Base-by-base conservation (phyloP, 495 filamentous ascomycete species). In the Penicillium dipodomyicola region DNA sequence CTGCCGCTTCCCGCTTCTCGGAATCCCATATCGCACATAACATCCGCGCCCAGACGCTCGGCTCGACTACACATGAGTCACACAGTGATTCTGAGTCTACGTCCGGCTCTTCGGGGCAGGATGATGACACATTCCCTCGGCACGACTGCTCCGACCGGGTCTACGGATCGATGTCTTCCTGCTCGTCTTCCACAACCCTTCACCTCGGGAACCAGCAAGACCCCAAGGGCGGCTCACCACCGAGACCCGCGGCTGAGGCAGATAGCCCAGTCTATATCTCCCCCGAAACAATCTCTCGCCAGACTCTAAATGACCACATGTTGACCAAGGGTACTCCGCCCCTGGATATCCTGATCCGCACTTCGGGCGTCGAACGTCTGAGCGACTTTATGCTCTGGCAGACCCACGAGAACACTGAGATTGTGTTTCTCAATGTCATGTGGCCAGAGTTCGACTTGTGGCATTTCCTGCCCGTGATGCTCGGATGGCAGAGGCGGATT, bases 341-440 rank as follows among this genome's bases (percentile, higher is more conserved):
- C 2, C 76, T 97, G 20, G 94, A 98, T 61, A 77, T 98, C 0
- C 82, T 97, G 25, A 79, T 98, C 19, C 82, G 94, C 25, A 98
- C 94, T 0, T 95, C 90, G 49, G 94, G 91, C 27, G 94, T 98
- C 11, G 87, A 92, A 65, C 81, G 94, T 20, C 72, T 98, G 55
- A 96, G 90, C 63, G 94, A 98, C 65, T 98, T 97, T 65, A 92
- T 98, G 92, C 84, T 98, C 50, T 98, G 94, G 94, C 94, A 98
- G 72, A 92, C 89, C 63, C 92, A 97, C 62, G 80, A 95, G 64
- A 78, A 93, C 42, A 97, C 94, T 0, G 87, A 96, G 52, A 87
- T 97, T 52, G 89, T 90, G 39, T 98, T 97, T 72, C 69, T 96
- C 40, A 83, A 96, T 54, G 93, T 90, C 54, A 74, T 97, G 42